Evolutionary conservation across 345 rosid species (phyloP).

Genomic region (Cochlearia excelsa): DNA sequence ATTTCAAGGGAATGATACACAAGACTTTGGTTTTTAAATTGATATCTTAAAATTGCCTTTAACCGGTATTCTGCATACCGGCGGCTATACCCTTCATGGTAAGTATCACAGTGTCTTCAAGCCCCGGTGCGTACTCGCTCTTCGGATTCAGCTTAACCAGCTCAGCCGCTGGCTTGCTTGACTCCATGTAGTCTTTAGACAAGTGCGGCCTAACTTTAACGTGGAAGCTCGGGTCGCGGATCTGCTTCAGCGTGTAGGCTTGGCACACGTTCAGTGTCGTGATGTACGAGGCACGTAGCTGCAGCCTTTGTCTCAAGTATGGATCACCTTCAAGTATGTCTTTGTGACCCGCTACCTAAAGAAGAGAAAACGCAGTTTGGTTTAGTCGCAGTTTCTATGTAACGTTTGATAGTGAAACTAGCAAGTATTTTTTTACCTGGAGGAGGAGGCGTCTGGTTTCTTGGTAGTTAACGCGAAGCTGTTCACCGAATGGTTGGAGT

Average conservation of each 20-base stretch:
- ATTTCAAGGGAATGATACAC: too few relatives aligned
- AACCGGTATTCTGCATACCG: constrained; percentile 95
- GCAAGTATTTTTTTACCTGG: constrained; percentile 62
- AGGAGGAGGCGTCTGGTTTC: constrained; percentile 78
- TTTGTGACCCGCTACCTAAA: too few relatives aligned
- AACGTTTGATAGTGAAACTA: too few relatives aligned
- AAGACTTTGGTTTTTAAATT: too few relatives aligned
- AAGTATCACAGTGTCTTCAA: constrained; percentile 91
- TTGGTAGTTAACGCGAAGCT: constrained; percentile 58
- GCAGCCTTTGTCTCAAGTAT: too few relatives aligned
- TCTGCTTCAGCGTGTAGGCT: constrained; percentile 81
- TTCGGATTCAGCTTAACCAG: constrained; percentile 39
- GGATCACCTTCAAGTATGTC: too few relatives aligned
- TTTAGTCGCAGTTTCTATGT: too few relatives aligned
- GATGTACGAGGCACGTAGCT: too few relatives aligned
- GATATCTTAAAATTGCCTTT: background rate
- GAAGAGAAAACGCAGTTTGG: too few relatives aligned
- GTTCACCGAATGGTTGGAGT: constrained; percentile 69
- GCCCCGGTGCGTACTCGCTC: constrained; percentile 60
- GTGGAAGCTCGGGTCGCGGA: constrained; percentile 74
- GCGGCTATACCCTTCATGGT: constrained; percentile 99
- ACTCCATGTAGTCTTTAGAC: constrained; percentile 66
- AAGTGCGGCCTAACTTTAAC: constrained; percentile 72
- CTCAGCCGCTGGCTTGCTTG: constrained; percentile 72
- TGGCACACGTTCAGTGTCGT: constrained; percentile 42